Evolutionary conservation across 2,329 filamentous ascomycete species (phyloP).

Genomic region (Pestalotiopsis sp.): DNA sequence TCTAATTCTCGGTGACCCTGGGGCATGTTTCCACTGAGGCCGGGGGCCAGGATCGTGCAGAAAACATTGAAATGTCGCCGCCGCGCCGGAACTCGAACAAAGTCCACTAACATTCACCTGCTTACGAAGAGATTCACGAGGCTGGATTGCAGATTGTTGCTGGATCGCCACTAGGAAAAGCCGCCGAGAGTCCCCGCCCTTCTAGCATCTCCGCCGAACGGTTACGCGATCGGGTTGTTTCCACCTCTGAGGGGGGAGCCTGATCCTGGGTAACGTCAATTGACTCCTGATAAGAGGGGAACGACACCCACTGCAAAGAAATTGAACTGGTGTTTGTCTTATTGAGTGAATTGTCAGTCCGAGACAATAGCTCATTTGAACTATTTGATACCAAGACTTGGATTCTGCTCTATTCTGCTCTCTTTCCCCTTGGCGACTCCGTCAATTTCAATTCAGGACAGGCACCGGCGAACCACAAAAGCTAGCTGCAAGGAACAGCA

Average conservation of each 20-base stretch:
- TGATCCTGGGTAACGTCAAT: background rate
- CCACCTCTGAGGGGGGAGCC: background rate
- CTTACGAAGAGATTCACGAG: background rate
- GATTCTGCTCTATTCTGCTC: constrained; percentile 12
- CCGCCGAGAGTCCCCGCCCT: background rate
- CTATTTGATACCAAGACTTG: background rate
- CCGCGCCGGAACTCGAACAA: background rate
- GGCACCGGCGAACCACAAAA: background rate
- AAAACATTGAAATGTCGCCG: background rate
- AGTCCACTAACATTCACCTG: background rate
- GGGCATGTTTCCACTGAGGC: background rate
- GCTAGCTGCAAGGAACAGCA: background rate
- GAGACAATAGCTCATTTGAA: background rate
- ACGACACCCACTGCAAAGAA: background rate
- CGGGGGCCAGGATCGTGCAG: background rate
- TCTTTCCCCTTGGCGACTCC: background rate
- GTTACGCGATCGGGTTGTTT: background rate
- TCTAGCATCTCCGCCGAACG: background rate
- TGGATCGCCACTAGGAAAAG: background rate
- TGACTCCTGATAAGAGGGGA: background rate
- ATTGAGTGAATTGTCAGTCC: background rate
- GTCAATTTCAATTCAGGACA: background rate
- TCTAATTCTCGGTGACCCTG: background rate
- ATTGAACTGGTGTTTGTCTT: background rate
- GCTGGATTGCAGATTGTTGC: background rate